Conservation (phyloP, 179 eudicot genomes). For the Silene coronaria region DNA sequence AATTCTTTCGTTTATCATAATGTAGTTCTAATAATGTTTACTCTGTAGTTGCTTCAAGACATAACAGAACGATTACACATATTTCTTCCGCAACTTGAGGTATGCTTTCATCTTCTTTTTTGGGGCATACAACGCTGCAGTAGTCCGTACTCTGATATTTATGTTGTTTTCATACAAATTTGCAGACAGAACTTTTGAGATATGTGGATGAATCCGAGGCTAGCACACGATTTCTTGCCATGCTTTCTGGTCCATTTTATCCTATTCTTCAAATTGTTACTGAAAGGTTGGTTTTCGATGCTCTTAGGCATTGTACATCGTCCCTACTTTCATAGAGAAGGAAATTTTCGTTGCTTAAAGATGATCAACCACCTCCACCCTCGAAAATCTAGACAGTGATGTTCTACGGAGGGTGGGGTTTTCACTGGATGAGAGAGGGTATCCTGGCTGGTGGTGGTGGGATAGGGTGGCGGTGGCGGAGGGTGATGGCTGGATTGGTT, state of each 20-base stretch:
- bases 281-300: constrained; percentile 45
- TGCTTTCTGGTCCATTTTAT: constrained; percentile 72
- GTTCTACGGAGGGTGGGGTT: background rate
- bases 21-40: constrained; percentile 33
- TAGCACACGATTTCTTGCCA: constrained; percentile 64
- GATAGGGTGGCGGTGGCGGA: background rate
- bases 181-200: constrained; percentile 64
- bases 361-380: background rate
- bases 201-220: constrained; percentile 54
- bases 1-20: constrained; percentile 1
- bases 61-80: constrained; percentile 52
- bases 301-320: background rate
- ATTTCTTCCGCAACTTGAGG: constrained; percentile 84
- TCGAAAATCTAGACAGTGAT: background rate
- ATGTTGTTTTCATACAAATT: constrained; percentile 13
- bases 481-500: background rate
- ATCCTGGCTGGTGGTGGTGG: background rate
- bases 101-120: constrained; percentile 17
- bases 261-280: constrained; percentile 61
- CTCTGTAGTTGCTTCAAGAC: constrained; percentile 77
- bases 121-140: background rate
- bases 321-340: background rate
- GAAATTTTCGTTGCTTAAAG: background rate
- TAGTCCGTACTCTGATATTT: constrained; percentile 5
- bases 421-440: background rate